phyloP scores from a whole-genome alignment of 805 yeast genomes.

The Yueomyces sp. region DNA sequence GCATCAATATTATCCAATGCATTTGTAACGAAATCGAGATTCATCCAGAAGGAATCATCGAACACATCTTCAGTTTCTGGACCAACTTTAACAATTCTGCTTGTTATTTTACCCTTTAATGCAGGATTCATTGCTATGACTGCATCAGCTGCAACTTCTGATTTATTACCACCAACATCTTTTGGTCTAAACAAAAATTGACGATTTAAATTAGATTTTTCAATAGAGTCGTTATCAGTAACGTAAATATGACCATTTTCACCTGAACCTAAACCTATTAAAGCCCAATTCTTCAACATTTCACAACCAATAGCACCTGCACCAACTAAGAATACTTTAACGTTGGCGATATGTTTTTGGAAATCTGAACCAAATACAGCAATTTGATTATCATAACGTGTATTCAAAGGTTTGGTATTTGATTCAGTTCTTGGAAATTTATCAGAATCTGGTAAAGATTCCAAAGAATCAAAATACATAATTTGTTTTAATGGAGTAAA shows the following conservation, averaged over 20 bases:
- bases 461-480: constrained; percentile 87
- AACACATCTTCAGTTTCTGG: constrained; percentile 82
- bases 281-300: constrained; percentile 96
- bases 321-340: constrained; percentile 84
- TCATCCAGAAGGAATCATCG: constrained; percentile 73
- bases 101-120: constrained; percentile 59
- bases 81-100: constrained; percentile 81
- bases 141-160: constrained; percentile 82
- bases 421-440: constrained; percentile 51
- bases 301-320: constrained; percentile 99
- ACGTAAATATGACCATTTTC: constrained; percentile 71
- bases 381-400: constrained; percentile 89
- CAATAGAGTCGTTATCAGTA: constrained; percentile 92
- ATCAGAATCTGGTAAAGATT: constrained; percentile 60
- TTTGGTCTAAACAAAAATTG: constrained; percentile 90
- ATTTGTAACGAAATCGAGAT: constrained; percentile 80
- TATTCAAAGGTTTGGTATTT: constrained; percentile 57
- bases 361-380: constrained; percentile 82
- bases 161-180: constrained; percentile 86
- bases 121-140: constrained; percentile 79
- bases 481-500: constrained; percentile 88
- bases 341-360: constrained; percentile 60
- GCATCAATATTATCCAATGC: constrained; percentile 98
- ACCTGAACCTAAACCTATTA: constrained; percentile 90
- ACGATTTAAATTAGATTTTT: constrained; percentile 89